Evolutionary conservation across 352 stramenopile species (phyloP).

Genomic region (Phytopythium helicoides): DNA sequence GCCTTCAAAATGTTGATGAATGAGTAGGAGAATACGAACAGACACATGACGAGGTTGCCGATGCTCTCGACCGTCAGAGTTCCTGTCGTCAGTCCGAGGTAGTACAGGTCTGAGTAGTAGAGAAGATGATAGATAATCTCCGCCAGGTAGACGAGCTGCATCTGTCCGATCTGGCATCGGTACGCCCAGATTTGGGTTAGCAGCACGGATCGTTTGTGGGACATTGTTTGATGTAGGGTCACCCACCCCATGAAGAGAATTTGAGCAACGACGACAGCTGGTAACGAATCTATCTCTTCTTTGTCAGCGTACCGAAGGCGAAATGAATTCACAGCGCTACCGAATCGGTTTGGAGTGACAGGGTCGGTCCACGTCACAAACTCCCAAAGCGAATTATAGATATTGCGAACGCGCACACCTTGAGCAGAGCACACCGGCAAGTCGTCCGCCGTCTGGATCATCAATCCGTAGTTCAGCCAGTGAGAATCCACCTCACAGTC

Average conservation of each 20-base stretch:
- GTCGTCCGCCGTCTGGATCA: slow-evolving; percentile 14
- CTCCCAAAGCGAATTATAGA: slow-evolving; percentile 11
- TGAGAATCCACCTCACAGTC: slow-evolving; percentile 13
- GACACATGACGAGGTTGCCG: slow-evolving; percentile 11
- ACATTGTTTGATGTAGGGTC: slow-evolving; percentile 7
- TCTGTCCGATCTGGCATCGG: slow-evolving; percentile 3
- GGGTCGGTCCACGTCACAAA: slow-evolving; percentile 1
- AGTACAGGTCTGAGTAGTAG: slow-evolving; percentile 7
- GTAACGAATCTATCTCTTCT: not conserved
- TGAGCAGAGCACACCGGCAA: slow-evolving; percentile 13
- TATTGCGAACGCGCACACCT: slow-evolving; percentile 1
- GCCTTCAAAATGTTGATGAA: slow-evolving; percentile 20
- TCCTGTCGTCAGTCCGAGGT: slow-evolving; percentile 15
- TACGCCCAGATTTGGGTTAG: slow-evolving; percentile 10
- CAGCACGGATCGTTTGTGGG: slow-evolving; percentile 2
- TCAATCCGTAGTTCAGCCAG: slow-evolving; percentile 18
- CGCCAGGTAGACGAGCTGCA: slow-evolving; percentile 5
- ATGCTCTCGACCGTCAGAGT: slow-evolving; percentile 14
- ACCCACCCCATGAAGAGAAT: slow-evolving; percentile 5
- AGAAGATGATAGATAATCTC: slow-evolving; percentile 5
- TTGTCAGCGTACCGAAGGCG: slow-evolving; percentile 1
- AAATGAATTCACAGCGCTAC: slow-evolving; percentile 7
- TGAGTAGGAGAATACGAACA: slow-evolving; percentile 20
- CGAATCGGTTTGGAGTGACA: slow-evolving; percentile 5
- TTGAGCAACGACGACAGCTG: not conserved